phyloP scores from a whole-genome alignment of 2,329 filamentous ascomycete genomes.

The Phoma sp. region DNA sequence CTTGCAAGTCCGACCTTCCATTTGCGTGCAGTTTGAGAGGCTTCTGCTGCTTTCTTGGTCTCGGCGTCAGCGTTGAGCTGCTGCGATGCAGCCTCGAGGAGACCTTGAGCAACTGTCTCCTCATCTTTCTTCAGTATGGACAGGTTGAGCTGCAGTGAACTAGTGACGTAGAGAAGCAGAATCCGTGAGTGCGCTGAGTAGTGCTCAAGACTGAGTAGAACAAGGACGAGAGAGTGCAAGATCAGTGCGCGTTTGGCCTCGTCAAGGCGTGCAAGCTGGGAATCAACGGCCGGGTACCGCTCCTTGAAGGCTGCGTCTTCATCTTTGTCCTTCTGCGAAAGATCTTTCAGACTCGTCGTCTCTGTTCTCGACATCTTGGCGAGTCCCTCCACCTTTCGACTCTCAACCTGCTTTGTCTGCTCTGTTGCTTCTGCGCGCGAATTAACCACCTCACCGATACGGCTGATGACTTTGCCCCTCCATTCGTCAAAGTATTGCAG shows the following conservation, averaged over 20 bases:
- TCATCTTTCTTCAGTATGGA: constrained; percentile 73
- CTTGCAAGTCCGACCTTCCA: constrained; percentile 88
- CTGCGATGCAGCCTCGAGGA: constrained; percentile 73
- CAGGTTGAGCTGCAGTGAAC: constrained; percentile 72
- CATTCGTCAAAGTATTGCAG: constrained; percentile 80
- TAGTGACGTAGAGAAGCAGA: constrained; percentile 71
- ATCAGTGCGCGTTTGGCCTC: constrained; percentile 69
- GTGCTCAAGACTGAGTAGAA: constrained; percentile 76
- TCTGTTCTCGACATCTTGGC: constrained; percentile 39
- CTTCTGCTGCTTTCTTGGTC: constrained; percentile 72
- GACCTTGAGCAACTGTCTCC: constrained; percentile 72
- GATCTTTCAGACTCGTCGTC: constrained; percentile 33
- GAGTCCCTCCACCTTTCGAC: constrained; percentile 25
- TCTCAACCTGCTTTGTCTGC: constrained; percentile 34
- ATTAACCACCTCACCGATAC: constrained; percentile 70
- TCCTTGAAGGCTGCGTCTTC: constrained; percentile 49
- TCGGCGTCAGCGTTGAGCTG: constrained; percentile 79
- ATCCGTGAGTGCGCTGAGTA: constrained; percentile 77
- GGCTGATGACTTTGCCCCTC: constrained; percentile 71
- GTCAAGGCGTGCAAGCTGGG: constrained; percentile 60
- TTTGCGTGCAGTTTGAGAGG: constrained; percentile 68
- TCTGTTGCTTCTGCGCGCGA: constrained; percentile 43
- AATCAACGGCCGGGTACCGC: constrained; percentile 52
- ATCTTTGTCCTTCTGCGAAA: constrained; percentile 36
- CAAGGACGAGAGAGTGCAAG: constrained; percentile 72